phyloP scores from a whole-genome alignment of 805 yeast species.

The Allodekkera sacchari region DNA sequence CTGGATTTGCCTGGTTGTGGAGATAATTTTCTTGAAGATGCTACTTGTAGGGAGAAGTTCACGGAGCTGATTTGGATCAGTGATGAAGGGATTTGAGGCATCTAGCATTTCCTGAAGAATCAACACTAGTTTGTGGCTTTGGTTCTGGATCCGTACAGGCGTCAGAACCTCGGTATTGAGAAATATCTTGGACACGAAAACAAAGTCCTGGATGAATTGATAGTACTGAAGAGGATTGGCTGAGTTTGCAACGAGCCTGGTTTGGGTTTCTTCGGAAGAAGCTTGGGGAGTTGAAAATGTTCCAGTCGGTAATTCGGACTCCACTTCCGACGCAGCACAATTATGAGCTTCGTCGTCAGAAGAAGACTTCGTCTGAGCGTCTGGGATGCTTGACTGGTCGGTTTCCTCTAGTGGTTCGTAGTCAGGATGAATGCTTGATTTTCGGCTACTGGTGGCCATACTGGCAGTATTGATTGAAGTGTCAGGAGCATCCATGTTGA shows the following conservation, averaged over 20 bases:
- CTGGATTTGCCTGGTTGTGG: constrained; percentile 28
- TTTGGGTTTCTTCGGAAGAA: no score
- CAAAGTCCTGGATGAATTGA: constrained; percentile 32
- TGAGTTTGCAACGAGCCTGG: constrained; percentile 6
- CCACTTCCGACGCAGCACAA: not conserved
- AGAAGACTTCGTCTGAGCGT: no score
- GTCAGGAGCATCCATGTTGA: no score
- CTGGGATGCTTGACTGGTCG: no score
- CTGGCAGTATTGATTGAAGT: no score
- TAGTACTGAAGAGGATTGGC: constrained; percentile 37
- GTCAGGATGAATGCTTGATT: no score
- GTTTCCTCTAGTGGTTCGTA: no score
- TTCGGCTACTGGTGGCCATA: no score
- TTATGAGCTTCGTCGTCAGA: no score
- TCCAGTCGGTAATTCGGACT: no score
- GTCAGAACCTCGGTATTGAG: constrained; percentile 41
- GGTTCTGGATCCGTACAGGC: constrained; percentile 51
- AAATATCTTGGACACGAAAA: constrained; percentile 32
- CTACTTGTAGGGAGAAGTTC: constrained; percentile 64
- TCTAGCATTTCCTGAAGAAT: constrained; percentile 73
- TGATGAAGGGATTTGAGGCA: constrained; percentile 62
- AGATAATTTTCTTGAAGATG: constrained; percentile 43
- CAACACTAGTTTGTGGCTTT: constrained; percentile 62
- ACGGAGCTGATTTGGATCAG: constrained; percentile 62
- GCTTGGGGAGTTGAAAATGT: no score